A percentile compares a stretch with the other conserved stretches of the same genome.
These are phyloP conservation scores for Candida smagusa DNA, from an alignment of 1,139 yeast species.

Conservation along the genomic window DNA sequence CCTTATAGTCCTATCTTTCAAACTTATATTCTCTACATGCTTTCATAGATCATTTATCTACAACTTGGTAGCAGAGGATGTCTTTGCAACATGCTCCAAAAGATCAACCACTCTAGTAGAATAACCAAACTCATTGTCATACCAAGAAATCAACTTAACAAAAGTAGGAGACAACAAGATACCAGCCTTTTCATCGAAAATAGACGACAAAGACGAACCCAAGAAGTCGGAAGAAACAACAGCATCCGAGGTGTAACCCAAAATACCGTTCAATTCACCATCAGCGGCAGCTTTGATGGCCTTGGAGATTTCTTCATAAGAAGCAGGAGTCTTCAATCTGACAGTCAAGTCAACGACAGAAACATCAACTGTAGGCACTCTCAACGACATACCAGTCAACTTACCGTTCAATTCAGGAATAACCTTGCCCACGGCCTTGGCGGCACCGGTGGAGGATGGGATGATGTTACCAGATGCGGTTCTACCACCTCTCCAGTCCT, in stretches of 20 bases:
- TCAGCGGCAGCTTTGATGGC: slow-evolving; percentile 19
- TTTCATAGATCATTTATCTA: no score
- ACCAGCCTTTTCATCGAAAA: slow-evolving; percentile 22
- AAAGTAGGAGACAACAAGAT: slow-evolving; percentile 22
- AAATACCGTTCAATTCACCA: slow-evolving; percentile 19
- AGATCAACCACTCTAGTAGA: slow-evolving; percentile 23
- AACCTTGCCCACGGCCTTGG: slow-evolving; percentile 24
- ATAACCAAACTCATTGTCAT: slow-evolving; percentile 23
- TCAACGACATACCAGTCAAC: slow-evolving; percentile 22
- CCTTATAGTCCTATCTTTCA: no score
- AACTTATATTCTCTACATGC: no score
- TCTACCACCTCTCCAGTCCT: slow-evolving; percentile 25
- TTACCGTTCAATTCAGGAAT: slow-evolving; percentile 23
- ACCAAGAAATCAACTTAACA: slow-evolving; percentile 23
- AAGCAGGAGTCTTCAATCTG: slow-evolving; percentile 16
- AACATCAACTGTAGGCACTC: slow-evolving; percentile 22
- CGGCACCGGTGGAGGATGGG: slow-evolving; percentile 23
- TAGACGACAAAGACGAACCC: slow-evolving; percentile 18
- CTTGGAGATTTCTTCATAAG: slow-evolving; percentile 19
- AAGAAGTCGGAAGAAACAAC: slow-evolving; percentile 22
- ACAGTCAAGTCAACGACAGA: slow-evolving; percentile 24
- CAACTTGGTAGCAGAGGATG: neutral
- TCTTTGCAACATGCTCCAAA: slow-evolving; percentile 17
- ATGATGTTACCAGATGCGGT: slow-evolving; percentile 22
- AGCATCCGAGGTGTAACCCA: slow-evolving; percentile 21